Evolutionary conservation across 345 rosid species (phyloP).

Genomic region (Geranium rotundifolium): DNA sequence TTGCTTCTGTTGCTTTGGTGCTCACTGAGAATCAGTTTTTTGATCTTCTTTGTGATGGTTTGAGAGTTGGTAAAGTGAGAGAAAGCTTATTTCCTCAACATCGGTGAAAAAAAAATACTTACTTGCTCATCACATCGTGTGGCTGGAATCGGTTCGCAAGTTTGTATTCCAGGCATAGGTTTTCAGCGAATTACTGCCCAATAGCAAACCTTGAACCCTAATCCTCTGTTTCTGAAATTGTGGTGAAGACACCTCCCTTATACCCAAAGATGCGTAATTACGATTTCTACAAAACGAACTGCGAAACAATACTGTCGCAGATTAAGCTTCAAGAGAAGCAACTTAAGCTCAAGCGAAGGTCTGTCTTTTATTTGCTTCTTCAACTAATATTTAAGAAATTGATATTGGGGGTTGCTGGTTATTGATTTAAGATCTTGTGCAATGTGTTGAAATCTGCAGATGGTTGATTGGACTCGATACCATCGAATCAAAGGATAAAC

Average conservation of each 20-base stretch:
- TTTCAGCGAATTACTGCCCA: too few species aligned
- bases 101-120: too few species aligned
- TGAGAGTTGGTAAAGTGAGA: too few species aligned
- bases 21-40: too few species aligned
- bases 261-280: background rate
- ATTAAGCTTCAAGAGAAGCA: constrained; percentile 38
- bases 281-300: constrained; percentile 22
- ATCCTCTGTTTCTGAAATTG: background rate
- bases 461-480: constrained; percentile 58
- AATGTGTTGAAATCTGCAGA: constrained; percentile 23
- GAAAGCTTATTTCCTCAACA: too few species aligned
- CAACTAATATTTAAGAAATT: background rate
- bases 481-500: constrained; percentile 22
- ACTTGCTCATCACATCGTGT: too few species aligned
- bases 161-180: too few species aligned
- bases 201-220: background rate
- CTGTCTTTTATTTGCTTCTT: too few species aligned
- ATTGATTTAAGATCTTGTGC: background rate
- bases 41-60: too few species aligned
- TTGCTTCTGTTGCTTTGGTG: too few species aligned
- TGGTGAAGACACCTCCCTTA: background rate
- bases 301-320: constrained; percentile 26
- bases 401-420: background rate
- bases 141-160: too few species aligned
- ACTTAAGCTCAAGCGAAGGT: constrained; percentile 58